Conservation (phyloP, 2,329 filamentous ascomycete genomes). For the Albifimbria verrucaria region DNA sequence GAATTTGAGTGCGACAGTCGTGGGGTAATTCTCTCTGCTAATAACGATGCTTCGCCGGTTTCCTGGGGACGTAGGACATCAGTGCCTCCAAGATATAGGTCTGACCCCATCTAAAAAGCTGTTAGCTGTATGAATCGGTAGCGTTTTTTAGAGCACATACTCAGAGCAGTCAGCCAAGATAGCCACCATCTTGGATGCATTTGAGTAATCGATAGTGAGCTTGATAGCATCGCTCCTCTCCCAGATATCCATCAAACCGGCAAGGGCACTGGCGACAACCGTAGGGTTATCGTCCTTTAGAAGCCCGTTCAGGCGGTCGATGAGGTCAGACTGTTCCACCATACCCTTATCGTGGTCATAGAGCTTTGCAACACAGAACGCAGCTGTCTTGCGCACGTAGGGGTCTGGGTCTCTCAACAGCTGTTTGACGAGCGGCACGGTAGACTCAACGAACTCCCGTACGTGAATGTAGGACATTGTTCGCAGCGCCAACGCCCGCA, state of each 20-base stretch:
- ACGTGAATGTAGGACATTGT: slow-evolving; percentile 99
- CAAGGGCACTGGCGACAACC: slow-evolving; percentile 90
- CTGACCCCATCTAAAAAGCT: slow-evolving; percentile 77
- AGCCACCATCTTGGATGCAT: slow-evolving; percentile 96
- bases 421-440: slow-evolving; percentile 77
- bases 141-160: too few species aligned
- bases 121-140: too few species aligned
- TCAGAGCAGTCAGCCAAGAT: slow-evolving; percentile 96
- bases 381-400: slow-evolving; percentile 96
- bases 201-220: slow-evolving; percentile 94
- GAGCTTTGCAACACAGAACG: slow-evolving; percentile 93
- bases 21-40: slow-evolving; percentile 93
- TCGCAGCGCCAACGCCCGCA: slow-evolving; percentile 84
- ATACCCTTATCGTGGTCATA: slow-evolving; percentile 93
- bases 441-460: slow-evolving; percentile 89
- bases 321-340: slow-evolving; percentile 87
- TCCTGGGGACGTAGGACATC: slow-evolving; percentile 98
- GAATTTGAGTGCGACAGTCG: slow-evolving; percentile 96
- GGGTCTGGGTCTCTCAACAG: slow-evolving; percentile 85
- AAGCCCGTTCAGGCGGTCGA: slow-evolving; percentile 85
- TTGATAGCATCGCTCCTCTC: slow-evolving; percentile 96
- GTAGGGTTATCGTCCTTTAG: slow-evolving; percentile 95
- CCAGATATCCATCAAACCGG: slow-evolving; percentile 95
- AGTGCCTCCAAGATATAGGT: slow-evolving; percentile 97
- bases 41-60: slow-evolving; percentile 76